Percentiles rank a stretch among this genome's conserved stretches.
phyloP scores from a whole-genome alignment of 148 eudicot genomes.

The Diospyros kaki region DNA sequence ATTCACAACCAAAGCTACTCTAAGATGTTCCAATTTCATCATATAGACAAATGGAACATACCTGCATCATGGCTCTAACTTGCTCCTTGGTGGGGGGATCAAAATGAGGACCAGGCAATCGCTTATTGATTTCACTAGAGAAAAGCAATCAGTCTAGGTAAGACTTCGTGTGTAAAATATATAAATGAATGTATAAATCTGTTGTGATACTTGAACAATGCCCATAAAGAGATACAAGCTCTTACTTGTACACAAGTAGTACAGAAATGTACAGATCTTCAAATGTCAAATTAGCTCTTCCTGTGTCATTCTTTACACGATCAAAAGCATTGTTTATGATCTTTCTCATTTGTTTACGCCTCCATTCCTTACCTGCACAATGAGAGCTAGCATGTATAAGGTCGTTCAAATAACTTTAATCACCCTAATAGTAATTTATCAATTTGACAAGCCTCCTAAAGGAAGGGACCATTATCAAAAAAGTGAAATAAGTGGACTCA shows the following conservation, averaged over 20 bases:
- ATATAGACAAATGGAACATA: constrained; percentile 20
- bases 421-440: no score
- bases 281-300: constrained; percentile 48
- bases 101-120: constrained; percentile 86
- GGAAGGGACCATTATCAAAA: no score
- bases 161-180: not conserved
- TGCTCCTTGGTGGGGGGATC: constrained; percentile 81
- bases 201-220: not conserved
- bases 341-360: constrained; percentile 56
- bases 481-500: no score
- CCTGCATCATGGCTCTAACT: constrained; percentile 63
- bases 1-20: not conserved
- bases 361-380: constrained; percentile 78
- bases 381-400: not conserved
- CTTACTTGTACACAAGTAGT: constrained; percentile 84
- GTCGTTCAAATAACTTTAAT: no score
- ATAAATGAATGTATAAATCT: not conserved
- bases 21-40: not conserved
- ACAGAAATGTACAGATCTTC: constrained; percentile 87
- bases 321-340: constrained; percentile 71
- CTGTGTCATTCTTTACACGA: constrained; percentile 50
- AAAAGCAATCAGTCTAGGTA: not conserved
- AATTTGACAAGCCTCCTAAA: no score
- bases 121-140: constrained; percentile 81
- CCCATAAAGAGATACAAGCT: constrained; percentile 4